A percentile compares a stretch with the other conserved stretches of the same genome.
Conservation (phyloP, 805 yeast genomes). For the Komagataella ulmi region DNA sequence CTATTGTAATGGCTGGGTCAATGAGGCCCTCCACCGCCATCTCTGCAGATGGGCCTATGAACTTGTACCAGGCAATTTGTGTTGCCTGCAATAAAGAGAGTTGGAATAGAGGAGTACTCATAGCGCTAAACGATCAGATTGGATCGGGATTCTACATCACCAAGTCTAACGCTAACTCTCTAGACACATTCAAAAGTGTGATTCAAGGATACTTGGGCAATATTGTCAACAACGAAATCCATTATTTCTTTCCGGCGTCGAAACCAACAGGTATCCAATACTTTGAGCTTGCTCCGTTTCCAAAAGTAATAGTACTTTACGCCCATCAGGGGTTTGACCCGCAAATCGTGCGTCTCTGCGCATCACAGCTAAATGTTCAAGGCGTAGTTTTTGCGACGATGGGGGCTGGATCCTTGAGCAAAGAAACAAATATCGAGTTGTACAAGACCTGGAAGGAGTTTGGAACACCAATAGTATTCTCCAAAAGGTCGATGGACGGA, state of each 20-base stretch:
- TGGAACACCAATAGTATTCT: slow-evolving; percentile 43
- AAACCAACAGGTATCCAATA: slow-evolving; percentile 37
- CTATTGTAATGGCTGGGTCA: slow-evolving; percentile 58
- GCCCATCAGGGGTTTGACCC: slow-evolving; percentile 50
- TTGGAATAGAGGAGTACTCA: slow-evolving; percentile 44
- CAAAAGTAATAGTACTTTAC: slow-evolving; percentile 41
- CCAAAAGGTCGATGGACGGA: slow-evolving; percentile 60
- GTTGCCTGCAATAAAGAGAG: slow-evolving; percentile 42
- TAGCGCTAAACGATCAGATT: slow-evolving; percentile 54
- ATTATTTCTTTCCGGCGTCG: slow-evolving; percentile 50
- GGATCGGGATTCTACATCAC: slow-evolving; percentile 61
- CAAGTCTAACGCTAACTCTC: slow-evolving; percentile 55
- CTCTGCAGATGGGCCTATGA: slow-evolving; percentile 65
- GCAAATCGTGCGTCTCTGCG: slow-evolving; percentile 30
- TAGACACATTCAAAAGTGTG: slow-evolving; percentile 52
- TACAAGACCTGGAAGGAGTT: slow-evolving; percentile 23
- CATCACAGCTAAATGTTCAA: slow-evolving; percentile 27
- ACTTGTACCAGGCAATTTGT: slow-evolving; percentile 54
- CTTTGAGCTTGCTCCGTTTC: slow-evolving; percentile 20
- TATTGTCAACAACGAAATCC: slow-evolving; percentile 52
- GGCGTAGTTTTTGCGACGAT: slow-evolving; percentile 57
- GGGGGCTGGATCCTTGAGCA: slow-evolving; percentile 59
- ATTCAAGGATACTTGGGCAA: slow-evolving; percentile 64
- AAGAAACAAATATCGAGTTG: slow-evolving; percentile 29
- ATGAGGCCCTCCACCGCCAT: slow-evolving; percentile 66